Conservation (phyloP, 2,329 filamentous ascomycete species). For the Paecilomyces formosus region DNA sequence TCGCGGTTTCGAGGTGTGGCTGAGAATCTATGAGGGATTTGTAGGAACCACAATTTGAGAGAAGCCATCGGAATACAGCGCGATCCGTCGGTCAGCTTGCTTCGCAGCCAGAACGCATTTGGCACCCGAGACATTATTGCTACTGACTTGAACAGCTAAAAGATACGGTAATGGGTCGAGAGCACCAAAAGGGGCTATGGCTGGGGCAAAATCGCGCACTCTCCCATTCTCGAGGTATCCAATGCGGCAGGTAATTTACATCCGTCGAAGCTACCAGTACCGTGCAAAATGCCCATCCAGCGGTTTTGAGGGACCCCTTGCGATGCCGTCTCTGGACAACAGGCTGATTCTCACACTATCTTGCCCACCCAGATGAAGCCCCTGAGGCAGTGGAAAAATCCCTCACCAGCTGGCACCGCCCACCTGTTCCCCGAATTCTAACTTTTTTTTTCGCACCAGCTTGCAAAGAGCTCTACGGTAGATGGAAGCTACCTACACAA, state of each 20-base stretch:
- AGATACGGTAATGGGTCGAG: neutral
- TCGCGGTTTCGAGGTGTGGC: neutral
- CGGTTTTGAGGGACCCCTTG: neutral
- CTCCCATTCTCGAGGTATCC: neutral
- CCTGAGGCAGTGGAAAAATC: neutral
- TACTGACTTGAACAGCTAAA: neutral
- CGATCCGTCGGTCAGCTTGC: neutral
- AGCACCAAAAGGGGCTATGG: neutral
- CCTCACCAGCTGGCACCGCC: neutral
- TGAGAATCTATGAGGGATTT: constrained; percentile 1
- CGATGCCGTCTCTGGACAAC: neutral
- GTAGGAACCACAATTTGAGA: neutral
- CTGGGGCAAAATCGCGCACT: neutral
- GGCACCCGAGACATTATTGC: neutral
- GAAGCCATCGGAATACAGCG: neutral
- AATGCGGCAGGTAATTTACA: neutral
- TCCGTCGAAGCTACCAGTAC: neutral
- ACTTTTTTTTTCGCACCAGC: neutral
- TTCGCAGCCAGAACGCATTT: neutral
- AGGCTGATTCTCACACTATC: neutral
- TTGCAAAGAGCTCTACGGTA: neutral
- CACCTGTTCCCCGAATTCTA: neutral
- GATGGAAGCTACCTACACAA: neutral
- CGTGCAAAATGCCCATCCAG: neutral
- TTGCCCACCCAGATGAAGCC: neutral